phyloP scores from a whole-genome alignment of 2,329 filamentous ascomycete genomes.

The Aureobasidium leucospermi region DNA sequence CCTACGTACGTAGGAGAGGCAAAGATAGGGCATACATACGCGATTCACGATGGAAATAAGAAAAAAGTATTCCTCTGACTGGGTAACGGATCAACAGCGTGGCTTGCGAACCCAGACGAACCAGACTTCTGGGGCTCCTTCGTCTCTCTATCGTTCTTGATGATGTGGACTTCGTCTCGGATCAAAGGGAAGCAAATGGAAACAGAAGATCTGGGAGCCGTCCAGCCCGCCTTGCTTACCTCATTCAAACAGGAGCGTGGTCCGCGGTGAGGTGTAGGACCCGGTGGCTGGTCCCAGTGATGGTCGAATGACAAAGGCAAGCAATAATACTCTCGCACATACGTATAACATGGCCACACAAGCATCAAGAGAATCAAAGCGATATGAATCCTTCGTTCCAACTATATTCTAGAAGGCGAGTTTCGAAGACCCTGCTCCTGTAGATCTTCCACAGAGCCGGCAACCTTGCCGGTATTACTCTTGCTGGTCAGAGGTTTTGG shows the following conservation, averaged over 20 bases:
- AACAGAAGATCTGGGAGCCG: not conserved
- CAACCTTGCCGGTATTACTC: conserved; percentile 8
- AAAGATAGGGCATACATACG: not conserved
- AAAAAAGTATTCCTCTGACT: not conserved
- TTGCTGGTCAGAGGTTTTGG: not conserved
- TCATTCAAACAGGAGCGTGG: not conserved
- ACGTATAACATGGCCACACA: not conserved
- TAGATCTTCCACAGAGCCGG: not conserved
- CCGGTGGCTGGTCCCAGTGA: not conserved
- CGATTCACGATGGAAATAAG: not conserved
- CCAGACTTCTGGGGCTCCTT: not conserved
- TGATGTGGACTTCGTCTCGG: conserved; percentile 1
- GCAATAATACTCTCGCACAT: not conserved
- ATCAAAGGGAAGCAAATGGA: not conserved
- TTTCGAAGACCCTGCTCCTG: not conserved
- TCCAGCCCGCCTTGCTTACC: not conserved
- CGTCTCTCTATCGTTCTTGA: not conserved
- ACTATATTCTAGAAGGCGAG: conserved; percentile 4
- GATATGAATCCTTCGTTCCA: conserved; percentile 9
- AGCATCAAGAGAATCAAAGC: conserved; percentile 6
- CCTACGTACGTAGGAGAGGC: not conserved
- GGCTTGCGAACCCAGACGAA: not conserved
- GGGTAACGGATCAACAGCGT: conserved; percentile 2
- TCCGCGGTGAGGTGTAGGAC: not conserved
- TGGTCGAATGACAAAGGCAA: not conserved